These are phyloP conservation scores for Pichia phayaonensis DNA, from an alignment of 805 yeast genomes.

Conservation along the genomic window DNA sequence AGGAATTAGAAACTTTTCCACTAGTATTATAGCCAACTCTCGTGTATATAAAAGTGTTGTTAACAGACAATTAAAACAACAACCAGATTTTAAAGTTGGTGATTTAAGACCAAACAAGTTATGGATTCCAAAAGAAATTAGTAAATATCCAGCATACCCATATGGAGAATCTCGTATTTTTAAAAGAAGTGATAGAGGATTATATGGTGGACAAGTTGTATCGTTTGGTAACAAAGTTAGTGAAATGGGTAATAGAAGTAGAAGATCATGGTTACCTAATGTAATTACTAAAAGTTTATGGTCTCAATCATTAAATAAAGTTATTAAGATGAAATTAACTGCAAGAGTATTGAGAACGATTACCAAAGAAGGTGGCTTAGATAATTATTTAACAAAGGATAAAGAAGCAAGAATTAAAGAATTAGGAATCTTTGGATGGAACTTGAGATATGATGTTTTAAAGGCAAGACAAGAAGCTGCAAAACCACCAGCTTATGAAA, in stretches of 20 bases:
- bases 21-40: conserved; percentile 14
- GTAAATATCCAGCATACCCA: conserved; percentile 56
- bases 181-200: conserved; percentile 81
- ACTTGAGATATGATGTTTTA: conserved; percentile 69
- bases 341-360: conserved; percentile 81
- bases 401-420: conserved; percentile 87
- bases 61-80: conserved; percentile 37
- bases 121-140: conserved; percentile 36
- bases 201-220: conserved; percentile 83
- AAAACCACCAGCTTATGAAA: conserved; percentile 30
- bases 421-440: conserved; percentile 90
- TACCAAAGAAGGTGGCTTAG: conserved; percentile 92
- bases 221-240: conserved; percentile 72
- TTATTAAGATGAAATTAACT: conserved; percentile 54
- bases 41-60: conserved; percentile 36
- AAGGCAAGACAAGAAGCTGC: conserved; percentile 34
- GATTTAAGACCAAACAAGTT: conserved; percentile 38
- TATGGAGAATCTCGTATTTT: conserved; percentile 72
- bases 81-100: conserved; percentile 43
- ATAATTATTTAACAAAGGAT: conserved; percentile 78
- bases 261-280: conserved; percentile 76
- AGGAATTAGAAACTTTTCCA: conserved; percentile 18
- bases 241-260: conserved; percentile 63
- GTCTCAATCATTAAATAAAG: conserved; percentile 68
- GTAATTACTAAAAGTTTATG: conserved; percentile 67